These are phyloP conservation scores for Phytophthora uliginosa DNA, from an alignment of 352 stramenopile genomes.

Conservation along the genomic window DNA sequence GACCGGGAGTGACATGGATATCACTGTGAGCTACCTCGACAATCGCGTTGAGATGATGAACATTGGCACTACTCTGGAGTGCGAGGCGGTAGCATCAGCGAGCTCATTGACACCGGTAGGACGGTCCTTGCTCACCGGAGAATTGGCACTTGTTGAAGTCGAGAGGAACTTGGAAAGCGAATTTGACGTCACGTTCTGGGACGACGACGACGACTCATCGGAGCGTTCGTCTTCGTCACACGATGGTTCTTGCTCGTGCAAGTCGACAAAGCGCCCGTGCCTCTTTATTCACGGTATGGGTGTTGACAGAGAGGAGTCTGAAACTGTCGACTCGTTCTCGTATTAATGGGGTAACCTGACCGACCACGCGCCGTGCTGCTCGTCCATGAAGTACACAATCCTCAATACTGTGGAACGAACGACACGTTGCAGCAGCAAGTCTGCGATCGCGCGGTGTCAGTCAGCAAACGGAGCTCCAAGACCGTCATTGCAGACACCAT, in stretches of 20 bases:
- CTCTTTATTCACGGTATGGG: constrained; percentile 33
- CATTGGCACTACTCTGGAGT: background rate
- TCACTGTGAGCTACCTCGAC: constrained; percentile 1
- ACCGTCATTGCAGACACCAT: constrained; percentile 39
- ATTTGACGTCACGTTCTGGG: constrained; percentile 14
- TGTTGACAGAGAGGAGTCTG: constrained; percentile 15
- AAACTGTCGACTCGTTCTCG: constrained; percentile 16
- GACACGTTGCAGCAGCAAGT: constrained; percentile 39
- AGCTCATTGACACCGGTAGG: constrained; percentile 2
- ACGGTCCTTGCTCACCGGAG: background rate
- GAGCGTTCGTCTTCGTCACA: background rate
- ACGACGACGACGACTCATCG: constrained; percentile 3
- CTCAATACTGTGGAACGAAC: constrained; percentile 44
- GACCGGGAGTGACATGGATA: constrained; percentile 4
- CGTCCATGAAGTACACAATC: constrained; percentile 34
- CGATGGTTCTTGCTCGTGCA: constrained; percentile 19
- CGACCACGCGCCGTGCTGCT: constrained; percentile 43
- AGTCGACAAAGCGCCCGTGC: constrained; percentile 21
- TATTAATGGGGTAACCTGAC: constrained; percentile 42
- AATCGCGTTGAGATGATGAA: background rate
- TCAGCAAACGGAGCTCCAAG: constrained; percentile 24
- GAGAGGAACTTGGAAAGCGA: constrained; percentile 21
- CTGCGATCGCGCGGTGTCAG: constrained; percentile 29
- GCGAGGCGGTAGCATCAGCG: background rate
- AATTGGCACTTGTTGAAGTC: background rate